Evolutionary conservation across 2,329 filamentous ascomycete genomes (phyloP).

Genomic region (Exophiala mesophila): DNA sequence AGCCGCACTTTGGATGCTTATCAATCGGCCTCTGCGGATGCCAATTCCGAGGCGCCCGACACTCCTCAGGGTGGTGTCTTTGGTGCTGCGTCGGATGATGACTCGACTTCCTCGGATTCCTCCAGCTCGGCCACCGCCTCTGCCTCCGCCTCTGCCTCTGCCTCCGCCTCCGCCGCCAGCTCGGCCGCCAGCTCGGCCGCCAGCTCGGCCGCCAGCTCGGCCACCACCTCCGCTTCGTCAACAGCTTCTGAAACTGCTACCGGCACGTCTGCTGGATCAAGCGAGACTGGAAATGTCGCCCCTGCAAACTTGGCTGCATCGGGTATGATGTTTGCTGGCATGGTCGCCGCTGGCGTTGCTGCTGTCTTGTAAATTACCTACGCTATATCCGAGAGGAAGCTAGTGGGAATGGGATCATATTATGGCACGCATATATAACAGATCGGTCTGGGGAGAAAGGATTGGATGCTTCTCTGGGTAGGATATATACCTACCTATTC

Average conservation of each 20-base stretch:
- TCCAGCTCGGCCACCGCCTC: not conserved
- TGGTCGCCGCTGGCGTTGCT: slow-evolving; percentile 1
- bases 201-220: not conserved
- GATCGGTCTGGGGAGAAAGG: too few relatives aligned
- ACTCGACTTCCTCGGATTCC: slow-evolving; percentile 2
- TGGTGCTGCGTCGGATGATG: slow-evolving; percentile 9
- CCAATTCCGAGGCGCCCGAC: slow-evolving; percentile 12
- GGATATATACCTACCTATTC: too few relatives aligned
- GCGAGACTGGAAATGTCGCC: not conserved
- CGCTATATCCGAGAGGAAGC: too few relatives aligned
- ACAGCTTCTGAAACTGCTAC: not conserved
- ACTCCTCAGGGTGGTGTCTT: slow-evolving; percentile 20
- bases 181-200: slow-evolving; percentile 7
- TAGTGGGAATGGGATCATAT: too few relatives aligned
- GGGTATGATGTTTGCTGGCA: not conserved
- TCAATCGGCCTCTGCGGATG: slow-evolving; percentile 18
- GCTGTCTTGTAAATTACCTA: not conserved
- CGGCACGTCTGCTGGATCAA: not conserved
- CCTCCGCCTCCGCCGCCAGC: slow-evolving; percentile 2
- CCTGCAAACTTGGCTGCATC: not conserved
- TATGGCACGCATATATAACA: too few relatives aligned
- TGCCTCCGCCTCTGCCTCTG: slow-evolving; percentile 1
- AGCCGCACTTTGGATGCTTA: slow-evolving; percentile 21
- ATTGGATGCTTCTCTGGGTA: too few relatives aligned
- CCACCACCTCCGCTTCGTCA: not conserved